Evolutionary conservation across 2,329 filamentous ascomycete species (phyloP), one percentile per base, ranked within the genome.

Genomic region (Penicillium palitans): DNA sequence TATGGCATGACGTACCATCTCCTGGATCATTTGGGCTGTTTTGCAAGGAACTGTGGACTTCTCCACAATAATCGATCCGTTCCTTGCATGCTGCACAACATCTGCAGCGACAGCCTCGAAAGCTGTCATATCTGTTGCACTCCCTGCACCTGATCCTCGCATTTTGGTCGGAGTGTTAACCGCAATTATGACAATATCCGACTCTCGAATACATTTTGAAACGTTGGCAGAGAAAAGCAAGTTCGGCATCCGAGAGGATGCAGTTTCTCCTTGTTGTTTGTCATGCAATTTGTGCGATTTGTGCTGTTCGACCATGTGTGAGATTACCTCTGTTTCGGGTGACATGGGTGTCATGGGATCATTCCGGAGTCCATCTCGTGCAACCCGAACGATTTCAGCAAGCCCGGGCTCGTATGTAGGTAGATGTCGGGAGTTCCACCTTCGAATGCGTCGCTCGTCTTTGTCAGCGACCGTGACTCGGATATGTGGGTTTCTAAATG

Each of bases 91-190:
- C 66, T 84, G 80, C 17, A 89, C 90, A 37, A 93, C 86, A 54
- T 85, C 84, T 50, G 82, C 80, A 0, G 84, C 86, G 6, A 88
- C 89, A 19, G 84, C 84, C 72, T 93, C 89, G 25, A 93, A 84
- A 21, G 85, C 85, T 2, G 84, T 85, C 77, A 92, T 84, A 66
- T 93, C 88, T 12, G 88, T 88, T 0, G 89, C 89, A 61, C 81
- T 83, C 17, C 89, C 89, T 15, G 86, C 85, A 46, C 90, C 90
- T 21, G 84, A 76, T 56, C 89, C 89, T 45, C 81, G 83, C 40
- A 79, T 83, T 76, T 92, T 93, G 41, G 90, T 92, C 2, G 90
- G 90, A 0, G 90, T 93, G 72, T 92, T 90, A 65, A 93, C 90
- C 17, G 87, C 85, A 55, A 93, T 83, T 56, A 93, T 83, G 57